These are phyloP conservation scores for Claviceps arundinis DNA, from an alignment of 2,329 filamentous ascomycete species.

Conservation along the genomic window DNA sequence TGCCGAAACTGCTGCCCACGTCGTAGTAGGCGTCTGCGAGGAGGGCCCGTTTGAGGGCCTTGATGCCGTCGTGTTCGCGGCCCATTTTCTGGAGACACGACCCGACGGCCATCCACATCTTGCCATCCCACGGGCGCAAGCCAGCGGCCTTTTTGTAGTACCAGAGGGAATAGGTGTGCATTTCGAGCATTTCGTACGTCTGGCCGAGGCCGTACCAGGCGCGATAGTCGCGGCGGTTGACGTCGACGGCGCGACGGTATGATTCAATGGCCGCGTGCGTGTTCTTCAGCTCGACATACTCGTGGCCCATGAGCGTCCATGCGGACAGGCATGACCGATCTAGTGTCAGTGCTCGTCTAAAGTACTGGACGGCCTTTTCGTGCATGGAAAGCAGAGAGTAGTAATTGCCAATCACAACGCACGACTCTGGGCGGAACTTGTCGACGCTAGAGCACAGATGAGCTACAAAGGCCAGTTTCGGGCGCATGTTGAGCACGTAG, in stretches of 20 bases:
- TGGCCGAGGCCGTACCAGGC: slow-evolving; percentile 97
- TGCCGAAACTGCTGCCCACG: slow-evolving; percentile 40
- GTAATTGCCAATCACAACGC: slow-evolving; percentile 94
- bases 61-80: slow-evolving; percentile 78
- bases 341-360: slow-evolving; percentile 78
- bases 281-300: slow-evolving; percentile 97
- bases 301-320: slow-evolving; percentile 98
- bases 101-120: slow-evolving; percentile 97
- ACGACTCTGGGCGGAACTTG: slow-evolving; percentile 93
- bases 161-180: slow-evolving; percentile 93
- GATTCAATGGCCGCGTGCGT: slow-evolving; percentile 96
- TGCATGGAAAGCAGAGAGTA: slow-evolving; percentile 90
- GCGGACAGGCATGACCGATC: slow-evolving; percentile 86
- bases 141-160: slow-evolving; percentile 95
- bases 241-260: slow-evolving; percentile 87
- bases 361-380: slow-evolving; percentile 97
- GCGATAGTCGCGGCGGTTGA: slow-evolving; percentile 90
- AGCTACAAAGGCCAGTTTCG: slow-evolving; percentile 84
- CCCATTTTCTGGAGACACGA: slow-evolving; percentile 85
- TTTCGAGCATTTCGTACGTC: slow-evolving; percentile 94
- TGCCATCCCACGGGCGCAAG: slow-evolving; percentile 87
- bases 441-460: slow-evolving; percentile 84
- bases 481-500: slow-evolving; percentile 78
- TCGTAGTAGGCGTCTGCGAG: slow-evolving; percentile 82
- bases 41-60: slow-evolving; percentile 83